Conservation (phyloP, 1,284 basidiomycete species). For the Pyrrhoderma noxium region DNA sequence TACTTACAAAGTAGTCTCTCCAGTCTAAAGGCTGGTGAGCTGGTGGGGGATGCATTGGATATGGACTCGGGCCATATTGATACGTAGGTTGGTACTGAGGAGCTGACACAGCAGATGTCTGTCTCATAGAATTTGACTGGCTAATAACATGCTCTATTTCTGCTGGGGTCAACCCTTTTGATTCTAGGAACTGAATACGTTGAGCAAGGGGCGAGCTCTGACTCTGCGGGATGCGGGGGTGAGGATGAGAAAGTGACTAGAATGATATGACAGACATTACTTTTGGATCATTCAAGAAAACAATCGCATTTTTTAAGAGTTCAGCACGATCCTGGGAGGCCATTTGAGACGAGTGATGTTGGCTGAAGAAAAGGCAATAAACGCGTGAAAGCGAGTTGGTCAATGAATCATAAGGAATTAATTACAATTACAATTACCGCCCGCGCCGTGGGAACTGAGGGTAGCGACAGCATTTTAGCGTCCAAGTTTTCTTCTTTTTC, state of each 20-base stretch:
- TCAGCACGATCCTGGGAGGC: slow-evolving; percentile 56
- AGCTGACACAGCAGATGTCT: slow-evolving; percentile 17
- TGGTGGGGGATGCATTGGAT: slow-evolving; percentile 32
- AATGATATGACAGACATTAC: slow-evolving; percentile 29
- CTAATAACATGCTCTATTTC: slow-evolving; percentile 88
- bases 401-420: background rate
- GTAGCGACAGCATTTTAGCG: background rate
- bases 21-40: slow-evolving; percentile 69
- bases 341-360: slow-evolving; percentile 28
- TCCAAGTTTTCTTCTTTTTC: background rate
- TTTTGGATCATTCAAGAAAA: slow-evolving; percentile 74
- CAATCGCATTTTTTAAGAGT: slow-evolving; percentile 72
- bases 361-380: background rate
- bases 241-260: background rate
- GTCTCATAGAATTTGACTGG: slow-evolving; percentile 35
- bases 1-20: slow-evolving; percentile 92
- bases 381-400: background rate
- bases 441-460: background rate
- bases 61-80: slow-evolving; percentile 37
- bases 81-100: slow-evolving; percentile 21
- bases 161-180: slow-evolving; percentile 77
- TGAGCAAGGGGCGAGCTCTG: slow-evolving; percentile 77
- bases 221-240: slow-evolving; percentile 34
- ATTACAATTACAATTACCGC: background rate
- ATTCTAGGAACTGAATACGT: slow-evolving; percentile 88